Conservation (phyloP, 805 yeast genomes). For the Sungouiozyma ichnusensis region DNA sequence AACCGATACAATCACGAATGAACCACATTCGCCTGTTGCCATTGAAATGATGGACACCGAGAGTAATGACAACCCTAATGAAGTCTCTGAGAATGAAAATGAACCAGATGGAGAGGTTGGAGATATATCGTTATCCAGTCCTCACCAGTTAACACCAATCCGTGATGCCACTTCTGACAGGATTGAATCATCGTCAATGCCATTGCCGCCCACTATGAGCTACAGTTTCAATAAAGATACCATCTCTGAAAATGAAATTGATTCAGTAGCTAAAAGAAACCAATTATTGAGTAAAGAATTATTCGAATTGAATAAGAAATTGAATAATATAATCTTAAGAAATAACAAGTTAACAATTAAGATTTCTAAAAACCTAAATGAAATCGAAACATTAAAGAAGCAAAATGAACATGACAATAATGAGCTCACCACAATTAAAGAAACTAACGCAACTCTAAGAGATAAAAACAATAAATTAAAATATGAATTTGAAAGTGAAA, state of each 20-base stretch:
- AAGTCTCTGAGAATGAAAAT: neutral
- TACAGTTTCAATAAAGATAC: constrained; percentile 1
- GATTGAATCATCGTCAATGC: neutral
- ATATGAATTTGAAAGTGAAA: constrained; percentile 15
- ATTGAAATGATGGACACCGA: constrained; percentile 19
- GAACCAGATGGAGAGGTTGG: neutral
- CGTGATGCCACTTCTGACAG: constrained; percentile 3
- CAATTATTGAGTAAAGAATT: constrained; percentile 15
- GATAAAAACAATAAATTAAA: constrained; percentile 11
- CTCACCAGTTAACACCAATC: constrained; percentile 18
- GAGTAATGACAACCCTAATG: neutral
- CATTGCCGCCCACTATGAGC: neutral
- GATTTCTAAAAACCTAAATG: constrained; percentile 5
- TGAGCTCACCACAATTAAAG: constrained; percentile 7
- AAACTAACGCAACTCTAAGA: constrained; percentile 7
- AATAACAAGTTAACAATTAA: constrained; percentile 9
- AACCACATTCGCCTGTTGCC: constrained; percentile 15
- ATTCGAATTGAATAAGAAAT: constrained; percentile 11
- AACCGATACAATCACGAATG: neutral
- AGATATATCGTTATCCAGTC: constrained; percentile 2
- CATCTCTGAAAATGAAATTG: constrained; percentile 6
- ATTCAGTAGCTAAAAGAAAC: constrained; percentile 11
- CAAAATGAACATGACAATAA: neutral
- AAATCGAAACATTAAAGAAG: constrained; percentile 6
- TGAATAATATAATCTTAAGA: constrained; percentile 11